Evolutionary conservation across 2,329 filamentous ascomycete species (phyloP), one percentile per base, ranked within the genome.

Genomic region (Hymenoscyphus occultus): DNA sequence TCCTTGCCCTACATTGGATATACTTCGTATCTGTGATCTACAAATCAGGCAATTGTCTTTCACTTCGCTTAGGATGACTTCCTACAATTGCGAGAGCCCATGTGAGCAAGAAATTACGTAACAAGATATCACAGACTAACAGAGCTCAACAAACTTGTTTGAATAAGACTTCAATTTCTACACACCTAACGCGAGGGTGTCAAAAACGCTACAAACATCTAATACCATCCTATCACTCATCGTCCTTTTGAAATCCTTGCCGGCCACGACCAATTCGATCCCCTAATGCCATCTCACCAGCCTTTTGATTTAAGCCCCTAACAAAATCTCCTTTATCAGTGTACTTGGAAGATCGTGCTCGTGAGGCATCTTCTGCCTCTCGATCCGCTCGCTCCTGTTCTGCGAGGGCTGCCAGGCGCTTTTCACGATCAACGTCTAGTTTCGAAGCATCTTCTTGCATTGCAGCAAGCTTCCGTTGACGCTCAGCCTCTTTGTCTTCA

Each of bases 381-480:
- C 83, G 82, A 56, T 87, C 84, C 19, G 80, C 80, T 59, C 84
- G 82, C 70, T 96, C 92, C 66, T 82, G 82, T 68, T 86, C 84
- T 31, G 86, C 87, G 19, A 93, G 78, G 0, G 86, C 86, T 0
- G 86, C 84, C 10, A 96, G 79, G 31, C 92, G 85, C 65, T 84
- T 82, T 69, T 85, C 85, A 39, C 92, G 87, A 70, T 90, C 87
- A n/a, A 80, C 74, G 71, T 94, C 90, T 59, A 96, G 80, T 12
- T 89, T 85, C 0, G 82, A 83, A 4, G 90, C 90, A 35, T 87
- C 88, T 19, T 84, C 83, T 75, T 91, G 89, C 90, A 93, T 92
- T 9, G 86, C 88, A 16, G 87, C 89, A 19, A 92, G 78, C 74
- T 87, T 91, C 31, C 84, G 83, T 13, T 87, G 86, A n/a, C 83